Evolutionary conservation across 768 basidiomycete genomes (phyloP), one percentile per base, ranked within the genome.

Genomic region (Tulasnella sp.): DNA sequence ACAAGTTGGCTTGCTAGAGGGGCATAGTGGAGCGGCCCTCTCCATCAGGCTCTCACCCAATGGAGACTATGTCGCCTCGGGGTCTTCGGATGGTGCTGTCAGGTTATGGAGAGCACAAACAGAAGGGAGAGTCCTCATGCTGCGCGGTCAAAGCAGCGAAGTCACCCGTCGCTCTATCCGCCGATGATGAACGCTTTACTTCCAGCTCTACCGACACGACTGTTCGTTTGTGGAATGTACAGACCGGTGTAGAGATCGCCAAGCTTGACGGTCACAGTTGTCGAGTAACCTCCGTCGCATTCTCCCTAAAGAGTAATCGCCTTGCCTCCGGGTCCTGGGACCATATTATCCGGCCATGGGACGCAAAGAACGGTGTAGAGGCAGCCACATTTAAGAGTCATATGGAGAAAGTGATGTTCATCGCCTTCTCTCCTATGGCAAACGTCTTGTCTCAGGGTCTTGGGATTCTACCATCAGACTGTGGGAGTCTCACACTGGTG

Each of bases 131-230:
- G n/a, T n/a, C n/a, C n/a, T n/a, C n/a, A n/a, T n/a, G n/a, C n/a
- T n/a, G n/a, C n/a, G n/a, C n/a, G n/a, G n/a, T n/a, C n/a, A n/a
- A n/a, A n/a, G n/a, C n/a, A n/a, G n/a, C n/a, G n/a, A n/a, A n/a
- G n/a, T n/a, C n/a, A n/a, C n/a, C 55, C 15, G 27, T 49, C 10
- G 55, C 27, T 12, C 48, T 57, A 19, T 57, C 55, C 1, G 19
- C 30, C n/a, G 19, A 57, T 21, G 55, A 42, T 11, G 10, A n/a
- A 11, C 55, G 17, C 15, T 1, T 57, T 11, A 11, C 44, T 4
- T 55, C 58, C 8, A 24, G 49, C 46, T 59, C 49, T 19, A 49
- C 54, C 30, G 58, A 59, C 42, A 2, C 34, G 29, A 59, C 58
- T 7, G 38, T 59, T 19, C 29, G 58, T 0, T 15, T 59, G 3